These are phyloP conservation scores for Botrytis tulipae DNA, from an alignment of 2,329 filamentous ascomycete species.

Conservation along the genomic window DNA sequence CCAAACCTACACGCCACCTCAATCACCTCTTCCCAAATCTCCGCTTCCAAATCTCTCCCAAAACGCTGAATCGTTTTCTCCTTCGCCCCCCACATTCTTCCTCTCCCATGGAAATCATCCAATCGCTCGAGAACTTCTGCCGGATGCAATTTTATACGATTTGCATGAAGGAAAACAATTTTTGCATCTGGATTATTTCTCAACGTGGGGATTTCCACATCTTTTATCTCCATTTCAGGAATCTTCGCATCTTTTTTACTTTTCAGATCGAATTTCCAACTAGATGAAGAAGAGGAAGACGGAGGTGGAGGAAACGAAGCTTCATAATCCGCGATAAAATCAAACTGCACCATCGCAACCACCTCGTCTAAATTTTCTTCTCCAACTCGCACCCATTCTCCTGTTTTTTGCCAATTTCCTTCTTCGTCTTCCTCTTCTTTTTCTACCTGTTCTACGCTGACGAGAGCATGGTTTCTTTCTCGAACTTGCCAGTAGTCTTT, in stretches of 20 bases:
- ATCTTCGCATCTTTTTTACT: not conserved
- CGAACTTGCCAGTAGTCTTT: conserved; percentile 17
- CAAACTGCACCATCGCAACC: conserved; percentile 16
- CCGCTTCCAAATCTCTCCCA: conserved; percentile 16
- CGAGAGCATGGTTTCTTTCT: conserved; percentile 16
- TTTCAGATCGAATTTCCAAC: not conserved
- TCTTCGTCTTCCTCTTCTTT: not conserved
- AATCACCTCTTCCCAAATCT: conserved; percentile 19
- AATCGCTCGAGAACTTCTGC: not conserved
- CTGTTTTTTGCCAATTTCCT: not conserved
- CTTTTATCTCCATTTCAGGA: not conserved
- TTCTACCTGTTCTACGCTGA: not conserved
- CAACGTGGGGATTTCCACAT: not conserved
- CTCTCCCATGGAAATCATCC: not conserved
- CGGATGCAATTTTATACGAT: conserved; percentile 18
- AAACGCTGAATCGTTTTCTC: not conserved
- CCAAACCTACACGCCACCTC: conserved; percentile 21
- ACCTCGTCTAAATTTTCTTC: not conserved
- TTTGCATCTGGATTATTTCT: not conserved
- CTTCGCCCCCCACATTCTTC: conserved; percentile 14
- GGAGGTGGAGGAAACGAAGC: not conserved
- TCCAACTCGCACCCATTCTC: not conserved
- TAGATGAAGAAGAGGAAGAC: not conserved
- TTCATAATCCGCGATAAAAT: conserved; percentile 12
- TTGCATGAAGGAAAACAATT: conserved; percentile 14